Conservation (phyloP, 305 asterid genomes). For the Withania somnifera region DNA sequence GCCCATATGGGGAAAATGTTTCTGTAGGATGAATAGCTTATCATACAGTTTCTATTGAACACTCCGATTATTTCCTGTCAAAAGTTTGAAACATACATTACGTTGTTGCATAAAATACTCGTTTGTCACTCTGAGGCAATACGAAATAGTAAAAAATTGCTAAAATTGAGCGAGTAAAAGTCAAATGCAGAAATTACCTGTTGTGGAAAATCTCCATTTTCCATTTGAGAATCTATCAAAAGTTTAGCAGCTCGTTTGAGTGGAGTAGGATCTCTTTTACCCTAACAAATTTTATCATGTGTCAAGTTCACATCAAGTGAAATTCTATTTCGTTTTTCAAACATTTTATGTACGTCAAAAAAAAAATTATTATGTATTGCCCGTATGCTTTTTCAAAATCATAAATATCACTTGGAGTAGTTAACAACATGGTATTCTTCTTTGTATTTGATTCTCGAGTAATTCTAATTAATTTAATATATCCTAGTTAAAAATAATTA, state of each 20-base stretch:
- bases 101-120: not conserved
- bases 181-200: conserved; percentile 31
- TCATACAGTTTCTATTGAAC: conserved; percentile 56
- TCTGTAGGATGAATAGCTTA: conserved; percentile 61
- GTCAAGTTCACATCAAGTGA: not conserved
- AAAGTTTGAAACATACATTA: not conserved
- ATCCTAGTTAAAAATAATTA: not conserved
- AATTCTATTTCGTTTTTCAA: not conserved
- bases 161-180: not conserved
- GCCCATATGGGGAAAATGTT: conserved; percentile 74
- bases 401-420: not conserved
- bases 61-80: conserved; percentile 62
- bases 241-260: conserved; percentile 55
- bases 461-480: not conserved
- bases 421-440: too few relatives aligned
- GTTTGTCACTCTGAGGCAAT: too few relatives aligned
- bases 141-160: not conserved
- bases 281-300: conserved; percentile 11
- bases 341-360: not conserved
- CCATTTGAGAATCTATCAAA: conserved; percentile 53
- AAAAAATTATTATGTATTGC: not conserved
- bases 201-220: conserved; percentile 69
- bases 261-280: conserved; percentile 40
- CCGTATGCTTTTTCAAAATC: not conserved
- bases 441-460: not conserved